A percentile compares a stretch with the other conserved stretches of the same genome.
Conservation (phyloP, 78 protist genomes). For the slime mould (Dictyostelium discoideum) region DNA sequence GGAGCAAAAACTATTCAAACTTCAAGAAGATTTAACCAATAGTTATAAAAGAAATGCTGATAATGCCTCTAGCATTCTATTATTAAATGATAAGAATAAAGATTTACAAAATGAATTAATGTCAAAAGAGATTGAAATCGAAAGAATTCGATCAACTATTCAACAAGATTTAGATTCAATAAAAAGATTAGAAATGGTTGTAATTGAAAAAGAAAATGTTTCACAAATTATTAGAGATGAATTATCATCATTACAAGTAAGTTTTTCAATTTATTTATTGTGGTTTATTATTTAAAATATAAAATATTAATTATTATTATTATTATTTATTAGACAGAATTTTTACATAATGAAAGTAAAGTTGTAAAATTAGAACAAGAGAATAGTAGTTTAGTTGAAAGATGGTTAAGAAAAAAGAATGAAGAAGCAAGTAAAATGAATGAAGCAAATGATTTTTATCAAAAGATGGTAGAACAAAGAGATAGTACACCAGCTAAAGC, state of each 20-base stretch:
- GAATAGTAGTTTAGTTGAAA: constrained; percentile 46
- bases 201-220: constrained; percentile 59
- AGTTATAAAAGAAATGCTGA: constrained; percentile 75
- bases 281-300: too few species aligned
- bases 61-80: constrained; percentile 40
- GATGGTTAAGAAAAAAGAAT: constrained; percentile 78
- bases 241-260: constrained; percentile 50
- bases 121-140: constrained; percentile 64
- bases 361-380: constrained; percentile 68
- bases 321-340: constrained; percentile 23
- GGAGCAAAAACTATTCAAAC: constrained; percentile 56
- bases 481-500: background rate
- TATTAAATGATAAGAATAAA: constrained; percentile 54
- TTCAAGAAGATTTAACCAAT: constrained; percentile 75
- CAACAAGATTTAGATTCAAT: constrained; percentile 7
- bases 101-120: constrained; percentile 64
- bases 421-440: constrained; percentile 78
- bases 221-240: constrained; percentile 66
- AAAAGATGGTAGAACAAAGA: constrained; percentile 71
- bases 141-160: constrained; percentile 19
- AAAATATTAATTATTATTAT: background rate
- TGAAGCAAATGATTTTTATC: constrained; percentile 77
- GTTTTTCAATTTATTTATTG: background rate
- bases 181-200: constrained; percentile 34
- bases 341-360: constrained; percentile 56